Evolutionary conservation across 441 rosid genomes (phyloP).

Genomic region (Eutrema salsugineum): DNA sequence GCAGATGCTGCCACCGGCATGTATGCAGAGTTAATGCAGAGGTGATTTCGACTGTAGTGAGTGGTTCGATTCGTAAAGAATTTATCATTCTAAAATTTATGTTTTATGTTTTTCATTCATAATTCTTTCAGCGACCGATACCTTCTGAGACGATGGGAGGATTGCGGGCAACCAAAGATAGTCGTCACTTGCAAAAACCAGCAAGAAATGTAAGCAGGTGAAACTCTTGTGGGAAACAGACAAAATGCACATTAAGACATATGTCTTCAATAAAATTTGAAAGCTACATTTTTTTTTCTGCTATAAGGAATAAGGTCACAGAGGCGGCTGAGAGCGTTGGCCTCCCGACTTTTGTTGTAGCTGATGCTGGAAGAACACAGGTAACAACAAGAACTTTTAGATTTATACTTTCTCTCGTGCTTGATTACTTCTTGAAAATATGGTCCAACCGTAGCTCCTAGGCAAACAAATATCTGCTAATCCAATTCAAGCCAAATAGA

Average conservation of each 20-base stretch:
- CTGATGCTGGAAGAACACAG: conserved; percentile 97
- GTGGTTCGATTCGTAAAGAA: background rate
- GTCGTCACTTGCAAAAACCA: conserved; percentile 82
- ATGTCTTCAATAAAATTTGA: conserved; percentile 1
- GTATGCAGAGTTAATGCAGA: conserved; percentile 73
- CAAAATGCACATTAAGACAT: background rate
- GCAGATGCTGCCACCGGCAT: conserved; percentile 94
- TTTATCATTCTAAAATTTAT: background rate
- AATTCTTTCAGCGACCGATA: conserved; percentile 54
- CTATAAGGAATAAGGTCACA: conserved; percentile 61
- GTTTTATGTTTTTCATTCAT: background rate
- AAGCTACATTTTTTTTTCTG: background rate
- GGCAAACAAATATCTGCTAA: background rate
- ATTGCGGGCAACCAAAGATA: conserved; percentile 86
- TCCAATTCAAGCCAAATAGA: background rate
- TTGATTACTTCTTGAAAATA: background rate
- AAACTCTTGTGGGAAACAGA: conserved; percentile 17
- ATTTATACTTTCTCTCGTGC: background rate
- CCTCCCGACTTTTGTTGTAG: conserved; percentile 84
- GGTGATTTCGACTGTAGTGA: conserved; percentile 39
- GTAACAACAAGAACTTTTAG: conserved; percentile 27
- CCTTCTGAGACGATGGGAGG: conserved; percentile 79
- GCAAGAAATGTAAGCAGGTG: conserved; percentile 83
- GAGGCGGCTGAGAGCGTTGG: conserved; percentile 80
- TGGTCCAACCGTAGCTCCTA: background rate